Evolutionary conservation across 2,329 filamentous ascomycete genomes (phyloP).

Genomic region (Trichoderma asperellum): DNA sequence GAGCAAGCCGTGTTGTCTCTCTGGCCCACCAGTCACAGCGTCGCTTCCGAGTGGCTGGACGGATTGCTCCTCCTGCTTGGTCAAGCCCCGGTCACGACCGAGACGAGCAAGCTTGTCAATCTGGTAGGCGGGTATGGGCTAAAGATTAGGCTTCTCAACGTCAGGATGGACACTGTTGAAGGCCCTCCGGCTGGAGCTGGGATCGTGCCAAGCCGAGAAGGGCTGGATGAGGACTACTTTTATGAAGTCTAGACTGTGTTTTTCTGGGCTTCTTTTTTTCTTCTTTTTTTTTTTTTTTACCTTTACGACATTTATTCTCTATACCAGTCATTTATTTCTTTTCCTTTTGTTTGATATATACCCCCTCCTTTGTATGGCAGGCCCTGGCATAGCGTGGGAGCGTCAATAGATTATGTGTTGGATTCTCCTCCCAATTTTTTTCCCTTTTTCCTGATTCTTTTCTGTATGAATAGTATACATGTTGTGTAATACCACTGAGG

Average conservation of each 20-base stretch:
- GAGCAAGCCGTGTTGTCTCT: slow-evolving; percentile 83
- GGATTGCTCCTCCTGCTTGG: slow-evolving; percentile 92
- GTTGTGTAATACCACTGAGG: slow-evolving; percentile 12
- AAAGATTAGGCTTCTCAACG: slow-evolving; percentile 89
- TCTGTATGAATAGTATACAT: slow-evolving; percentile 18
- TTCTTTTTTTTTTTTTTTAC: neutral
- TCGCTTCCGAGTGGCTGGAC: slow-evolving; percentile 96
- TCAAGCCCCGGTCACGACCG: slow-evolving; percentile 94
- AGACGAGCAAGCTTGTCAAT: slow-evolving; percentile 87
- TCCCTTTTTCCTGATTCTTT: slow-evolving; percentile 1
- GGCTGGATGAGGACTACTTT: slow-evolving; percentile 89
- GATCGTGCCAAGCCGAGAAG: slow-evolving; percentile 78
- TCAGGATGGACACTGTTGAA: slow-evolving; percentile 79
- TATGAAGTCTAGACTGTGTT: slow-evolving; percentile 67
- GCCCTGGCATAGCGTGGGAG: slow-evolving; percentile 28
- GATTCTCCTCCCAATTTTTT: slow-evolving; percentile 13
- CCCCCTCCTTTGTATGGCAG: slow-evolving; percentile 26
- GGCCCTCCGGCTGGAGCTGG: slow-evolving; percentile 71
- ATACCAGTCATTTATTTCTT: slow-evolving; percentile 5
- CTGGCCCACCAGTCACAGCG: slow-evolving; percentile 75
- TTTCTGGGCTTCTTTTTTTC: neutral
- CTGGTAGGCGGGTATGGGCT: slow-evolving; percentile 88
- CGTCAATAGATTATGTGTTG: slow-evolving; percentile 28
- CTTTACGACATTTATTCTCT: neutral
- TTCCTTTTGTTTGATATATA: slow-evolving; percentile 23